Conservation (phyloP, 441 rosid genomes). For the Hypseocharis bilobata region DNA sequence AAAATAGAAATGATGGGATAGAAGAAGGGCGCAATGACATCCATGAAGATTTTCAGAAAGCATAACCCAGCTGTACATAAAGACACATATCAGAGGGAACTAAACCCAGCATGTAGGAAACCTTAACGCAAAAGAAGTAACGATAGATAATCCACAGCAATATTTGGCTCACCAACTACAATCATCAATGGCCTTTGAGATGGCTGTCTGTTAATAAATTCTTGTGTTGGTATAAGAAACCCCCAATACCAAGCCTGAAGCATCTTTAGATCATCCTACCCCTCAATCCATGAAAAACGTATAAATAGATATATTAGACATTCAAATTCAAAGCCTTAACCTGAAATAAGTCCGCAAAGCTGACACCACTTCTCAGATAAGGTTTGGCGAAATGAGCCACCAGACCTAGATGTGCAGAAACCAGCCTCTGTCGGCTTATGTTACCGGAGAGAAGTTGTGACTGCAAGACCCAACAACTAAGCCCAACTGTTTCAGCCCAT, state of each 20-base stretch:
- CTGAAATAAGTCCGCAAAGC: slow-evolving; percentile 71
- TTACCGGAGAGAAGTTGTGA: slow-evolving; percentile 47
- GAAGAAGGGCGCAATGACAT: neutral
- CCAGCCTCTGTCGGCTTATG: slow-evolving; percentile 54
- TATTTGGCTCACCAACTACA: neutral
- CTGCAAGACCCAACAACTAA: slow-evolving; percentile 45
- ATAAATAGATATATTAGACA: neutral
- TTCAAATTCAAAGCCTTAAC: slow-evolving; percentile 28
- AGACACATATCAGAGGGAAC: neutral
- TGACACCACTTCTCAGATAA: slow-evolving; percentile 65
- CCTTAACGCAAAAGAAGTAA: neutral
- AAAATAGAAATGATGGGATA: neutral
- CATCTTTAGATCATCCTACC: neutral
- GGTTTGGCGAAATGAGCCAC: slow-evolving; percentile 80
- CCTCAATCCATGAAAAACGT: neutral
- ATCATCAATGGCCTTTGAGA: neutral
- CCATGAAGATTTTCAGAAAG: neutral
- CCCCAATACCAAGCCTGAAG: slow-evolving; percentile 4
- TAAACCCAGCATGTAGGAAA: neutral
- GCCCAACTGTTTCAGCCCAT: slow-evolving; percentile 63
- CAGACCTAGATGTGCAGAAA: slow-evolving; percentile 58
- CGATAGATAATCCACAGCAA: neutral
- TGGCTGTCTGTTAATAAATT: neutral
- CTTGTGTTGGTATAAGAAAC: neutral
- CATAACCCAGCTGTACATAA: neutral